Conservation (phyloP, 2,329 filamentous ascomycete species). For the Exophiala sideris region DNA sequence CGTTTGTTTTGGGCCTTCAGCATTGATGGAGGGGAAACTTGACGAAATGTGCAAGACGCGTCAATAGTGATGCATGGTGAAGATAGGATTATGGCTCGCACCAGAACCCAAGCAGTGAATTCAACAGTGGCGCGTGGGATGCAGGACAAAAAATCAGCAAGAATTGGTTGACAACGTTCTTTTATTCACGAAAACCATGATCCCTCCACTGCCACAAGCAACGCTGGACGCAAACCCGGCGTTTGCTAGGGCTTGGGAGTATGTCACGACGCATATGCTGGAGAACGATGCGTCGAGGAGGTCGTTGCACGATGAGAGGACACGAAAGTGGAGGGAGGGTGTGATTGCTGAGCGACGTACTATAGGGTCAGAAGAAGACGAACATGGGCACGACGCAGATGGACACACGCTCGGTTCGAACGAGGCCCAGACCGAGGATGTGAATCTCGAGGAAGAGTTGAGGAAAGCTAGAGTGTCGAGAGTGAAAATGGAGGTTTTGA, state of each 20-base stretch:
- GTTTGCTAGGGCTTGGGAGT: slow-evolving; percentile 42
- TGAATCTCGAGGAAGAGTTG: slow-evolving; percentile 4
- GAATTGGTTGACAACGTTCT: too few species aligned
- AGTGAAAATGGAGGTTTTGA: slow-evolving; percentile 36
- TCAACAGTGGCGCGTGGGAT: too few species aligned
- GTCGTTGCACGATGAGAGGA: slow-evolving; percentile 28
- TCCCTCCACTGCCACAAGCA: slow-evolving; percentile 40
- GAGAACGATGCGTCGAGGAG: slow-evolving; percentile 41
- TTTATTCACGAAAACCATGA: slow-evolving; percentile 31
- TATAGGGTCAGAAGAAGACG: not conserved
- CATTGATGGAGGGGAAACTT: too few species aligned
- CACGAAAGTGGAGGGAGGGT: slow-evolving; percentile 6
- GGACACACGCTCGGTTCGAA: not conserved
- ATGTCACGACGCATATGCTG: slow-evolving; percentile 37
- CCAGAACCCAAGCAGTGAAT: too few species aligned
- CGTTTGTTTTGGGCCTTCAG: too few species aligned
- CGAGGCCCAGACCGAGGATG: not conserved
- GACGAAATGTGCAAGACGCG: too few species aligned
- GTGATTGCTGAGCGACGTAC: not conserved
- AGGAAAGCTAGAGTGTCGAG: slow-evolving; percentile 2
- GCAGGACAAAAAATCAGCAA: too few species aligned
- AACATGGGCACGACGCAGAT: not conserved
- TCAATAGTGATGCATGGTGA: too few species aligned
- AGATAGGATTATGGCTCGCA: too few species aligned
- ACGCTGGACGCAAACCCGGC: slow-evolving; percentile 41